A percentile compares a stretch with the other conserved stretches of the same genome.
Conservation (phyloP, 202 grass and related monocot genomes). For the Alloteropsis angusta region DNA sequence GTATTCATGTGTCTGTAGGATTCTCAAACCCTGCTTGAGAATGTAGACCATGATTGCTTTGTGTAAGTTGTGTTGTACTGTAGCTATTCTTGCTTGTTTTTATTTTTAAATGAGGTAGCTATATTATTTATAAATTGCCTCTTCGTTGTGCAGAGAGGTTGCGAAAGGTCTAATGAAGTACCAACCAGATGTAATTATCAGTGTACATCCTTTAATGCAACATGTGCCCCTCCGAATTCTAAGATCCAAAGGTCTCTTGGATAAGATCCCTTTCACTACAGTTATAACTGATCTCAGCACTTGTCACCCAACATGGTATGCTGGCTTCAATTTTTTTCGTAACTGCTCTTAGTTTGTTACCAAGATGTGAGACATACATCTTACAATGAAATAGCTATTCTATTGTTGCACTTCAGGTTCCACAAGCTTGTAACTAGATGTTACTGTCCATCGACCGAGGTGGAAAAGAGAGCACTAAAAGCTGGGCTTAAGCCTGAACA, state of each 20-base stretch:
- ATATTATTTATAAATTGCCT: conserved; percentile 6
- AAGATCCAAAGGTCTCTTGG: conserved; percentile 75
- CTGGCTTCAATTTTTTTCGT: conserved; percentile 32
- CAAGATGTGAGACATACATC: conserved; percentile 11
- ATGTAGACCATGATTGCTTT: conserved; percentile 5
- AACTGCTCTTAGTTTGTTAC: conserved; percentile 4
- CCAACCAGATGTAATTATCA: conserved; percentile 99
- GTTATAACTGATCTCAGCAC: conserved; percentile 97
- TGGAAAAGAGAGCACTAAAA: conserved; percentile 83
- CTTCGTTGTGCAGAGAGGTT: conserved; percentile 59
- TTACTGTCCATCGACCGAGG: conserved; percentile 92
- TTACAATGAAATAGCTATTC: conserved; percentile 61
- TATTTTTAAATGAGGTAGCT: neutral
- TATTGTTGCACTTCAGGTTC: conserved; percentile 61
- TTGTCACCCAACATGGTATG: conserved; percentile 98
- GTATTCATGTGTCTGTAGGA: neutral
- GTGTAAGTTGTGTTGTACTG: neutral
- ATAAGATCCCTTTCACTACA: conserved; percentile 97
- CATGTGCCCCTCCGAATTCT: conserved; percentile 93
- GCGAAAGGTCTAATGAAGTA: conserved; percentile 96
- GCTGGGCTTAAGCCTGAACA: conserved; percentile 76
- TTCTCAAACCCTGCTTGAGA: conserved; percentile 1
- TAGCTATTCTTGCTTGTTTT: neutral
- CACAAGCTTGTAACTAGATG: conserved; percentile 99
- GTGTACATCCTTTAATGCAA: conserved; percentile 99